Percentiles rank a stretch among this genome's conserved stretches.
Conservation (phyloP, 305 asterid species). For the Fraxinus albicans region DNA sequence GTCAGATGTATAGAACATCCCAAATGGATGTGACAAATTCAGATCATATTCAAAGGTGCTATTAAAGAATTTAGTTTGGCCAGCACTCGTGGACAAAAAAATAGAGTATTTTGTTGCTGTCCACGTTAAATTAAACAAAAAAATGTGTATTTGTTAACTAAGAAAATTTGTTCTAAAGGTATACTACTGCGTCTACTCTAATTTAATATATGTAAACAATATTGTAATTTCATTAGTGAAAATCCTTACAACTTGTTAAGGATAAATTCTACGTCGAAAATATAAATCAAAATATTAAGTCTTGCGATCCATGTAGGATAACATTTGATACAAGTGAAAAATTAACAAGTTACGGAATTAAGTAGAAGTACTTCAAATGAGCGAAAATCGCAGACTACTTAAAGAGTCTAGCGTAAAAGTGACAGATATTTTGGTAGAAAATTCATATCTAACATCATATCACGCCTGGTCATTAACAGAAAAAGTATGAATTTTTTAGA, state of each 20-base stretch:
- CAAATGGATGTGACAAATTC: too few species aligned
- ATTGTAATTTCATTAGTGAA: neutral
- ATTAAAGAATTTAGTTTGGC: too few species aligned
- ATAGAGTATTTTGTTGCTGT: neutral
- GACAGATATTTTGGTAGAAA: neutral
- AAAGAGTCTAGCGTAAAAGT: too few species aligned
- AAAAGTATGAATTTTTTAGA: neutral
- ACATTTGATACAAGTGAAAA: neutral
- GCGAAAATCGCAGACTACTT: neutral
- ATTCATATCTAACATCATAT: neutral
- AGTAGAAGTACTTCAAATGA: neutral
- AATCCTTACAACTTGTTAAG: neutral
- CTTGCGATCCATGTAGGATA: neutral
- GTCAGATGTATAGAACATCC: too few species aligned
- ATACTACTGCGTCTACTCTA: neutral
- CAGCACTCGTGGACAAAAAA: neutral
- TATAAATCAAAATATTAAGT: too few species aligned
- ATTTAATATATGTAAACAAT: neutral
- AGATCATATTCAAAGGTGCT: too few species aligned
- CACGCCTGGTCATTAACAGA: neutral
- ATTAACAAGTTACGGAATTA: neutral
- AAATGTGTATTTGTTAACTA: neutral
- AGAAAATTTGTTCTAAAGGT: neutral
- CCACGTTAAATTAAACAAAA: neutral
- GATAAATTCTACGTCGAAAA: neutral